Evolutionary conservation across 495 filamentous ascomycete genomes (phyloP).

Genomic region (Penicillium samsonianum): DNA sequence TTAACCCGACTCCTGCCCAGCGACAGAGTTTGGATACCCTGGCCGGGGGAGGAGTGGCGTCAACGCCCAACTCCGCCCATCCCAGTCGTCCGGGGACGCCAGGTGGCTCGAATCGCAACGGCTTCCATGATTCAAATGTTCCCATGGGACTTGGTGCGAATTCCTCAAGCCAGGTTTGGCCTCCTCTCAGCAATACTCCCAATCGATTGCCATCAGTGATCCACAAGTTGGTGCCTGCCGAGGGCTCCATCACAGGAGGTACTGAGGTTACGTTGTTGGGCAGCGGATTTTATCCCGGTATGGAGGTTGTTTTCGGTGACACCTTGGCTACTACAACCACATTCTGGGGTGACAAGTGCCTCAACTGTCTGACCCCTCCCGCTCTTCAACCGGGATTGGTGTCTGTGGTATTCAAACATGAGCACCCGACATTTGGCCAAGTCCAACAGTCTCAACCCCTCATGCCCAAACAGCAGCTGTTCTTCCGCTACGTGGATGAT

Average conservation of each 20-base stretch:
- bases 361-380: slow-evolving; percentile 85
- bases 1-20: slow-evolving; percentile 46
- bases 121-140: slow-evolving; percentile 42
- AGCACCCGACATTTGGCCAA: slow-evolving; percentile 53
- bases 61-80: slow-evolving; percentile 66
- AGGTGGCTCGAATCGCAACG: slow-evolving; percentile 46
- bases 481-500: slow-evolving; percentile 80
- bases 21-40: slow-evolving; percentile 58
- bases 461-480: slow-evolving; percentile 55
- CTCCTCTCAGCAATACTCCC: slow-evolving; percentile 42
- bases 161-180: slow-evolving; percentile 43
- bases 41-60: slow-evolving; percentile 58
- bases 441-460: slow-evolving; percentile 46
- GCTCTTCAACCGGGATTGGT: slow-evolving; percentile 68
- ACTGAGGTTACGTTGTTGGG: slow-evolving; percentile 85
- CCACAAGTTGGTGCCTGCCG: slow-evolving; percentile 74
- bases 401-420: slow-evolving; percentile 69
- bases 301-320: slow-evolving; percentile 86
- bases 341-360: slow-evolving; percentile 75
- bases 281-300: slow-evolving; percentile 72
- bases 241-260: slow-evolving; percentile 79
- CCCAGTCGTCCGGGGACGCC: slow-evolving; percentile 51
- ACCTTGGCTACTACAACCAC: slow-evolving; percentile 74
- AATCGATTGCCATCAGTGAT: slow-evolving; percentile 58
- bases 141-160: slow-evolving; percentile 34